Evolutionary conservation across 352 stramenopile species (phyloP), one percentile per base, ranked within the genome.

Genomic region (Phytopythium boreale): DNA sequence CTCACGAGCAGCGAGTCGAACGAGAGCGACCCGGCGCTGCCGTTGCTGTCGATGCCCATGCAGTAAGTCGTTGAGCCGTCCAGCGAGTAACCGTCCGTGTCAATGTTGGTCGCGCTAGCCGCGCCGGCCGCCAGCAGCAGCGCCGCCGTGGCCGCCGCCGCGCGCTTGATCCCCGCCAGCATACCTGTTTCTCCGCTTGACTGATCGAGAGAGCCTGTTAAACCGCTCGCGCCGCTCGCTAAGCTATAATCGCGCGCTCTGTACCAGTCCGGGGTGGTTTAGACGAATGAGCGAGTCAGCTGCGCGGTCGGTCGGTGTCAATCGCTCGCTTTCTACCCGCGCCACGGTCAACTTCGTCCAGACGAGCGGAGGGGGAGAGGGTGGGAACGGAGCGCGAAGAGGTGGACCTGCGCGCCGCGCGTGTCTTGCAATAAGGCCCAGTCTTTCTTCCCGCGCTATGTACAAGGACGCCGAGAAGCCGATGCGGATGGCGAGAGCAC

Each of bases 11-110:
- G 62, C 26, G 79, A 63, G 56, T 77, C 61, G 64, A 92, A 88
- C 20, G 34, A 73, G 14, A 88, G 70, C 26, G 69, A 74, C 15
- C 69, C 71, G 29, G 67, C 69, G 14, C 55, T 22, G 11, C 56
- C 67, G 36, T 39, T 43, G 31, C 49, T 44, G 36, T 58, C 71
- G 22, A 86, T 61, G 59, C 82, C 84, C 72, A 90, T 77, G 67
- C 84, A 93, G 67, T 93, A 93, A 10, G 84, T 93, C 26, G 79
- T 88, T 6, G 65, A 34, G 39, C 84, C 82, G 56, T 93, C 81
- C 46, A 79, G 66, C 27, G 69, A 76, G 59, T 88, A 93, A 17
- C 81, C 82, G 39, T 61, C 56, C 52, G 72, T 74, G 64, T 93
- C 84, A 24, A 93, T 84, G 64, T 86, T 80, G 36, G 63, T 65